Base-by-base conservation (phyloP, 495 filamentous ascomycete genomes). In the Aspergillus bridgeri region DNA sequence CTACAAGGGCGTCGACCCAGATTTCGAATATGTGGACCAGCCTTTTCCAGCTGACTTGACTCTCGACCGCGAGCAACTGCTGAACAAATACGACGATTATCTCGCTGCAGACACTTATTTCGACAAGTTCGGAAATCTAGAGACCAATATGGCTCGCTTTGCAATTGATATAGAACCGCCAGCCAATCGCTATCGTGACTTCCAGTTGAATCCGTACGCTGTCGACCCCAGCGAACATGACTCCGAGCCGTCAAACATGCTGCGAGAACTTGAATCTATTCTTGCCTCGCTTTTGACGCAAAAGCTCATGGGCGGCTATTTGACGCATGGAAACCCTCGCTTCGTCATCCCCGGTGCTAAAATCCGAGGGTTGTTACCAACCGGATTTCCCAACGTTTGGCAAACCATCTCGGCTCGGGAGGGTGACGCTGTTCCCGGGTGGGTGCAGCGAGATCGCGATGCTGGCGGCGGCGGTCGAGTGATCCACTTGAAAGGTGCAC, bases 341-440 rank as follows among this genome's bases (percentile, higher is more conserved):
- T 95, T 96, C 59, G 92, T 91, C 5, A 87, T 97, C 38, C 82
- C 89, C 24, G 92, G 94, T 6, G 83, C 90, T 17, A 89, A 89
- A 64, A 72, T 80, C 51, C 83, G 75, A 1, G 80, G 81, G 2
- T 80, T 83, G 1, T 64, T 89, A 48, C 79, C 81, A 5, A 86
- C 82, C 1, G 85, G 85, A 1, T 88, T 86, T 64, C 85, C 85
- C 13, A 80, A 77, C 55, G 72, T 82, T 0, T 88, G 83, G 84
- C 72, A 78, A 33, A 81, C 80, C 0, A 77, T 87, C n/a, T 75
- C 60, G 24, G 60, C 65, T 0, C 79, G 74, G 25, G 75, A 78
- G 42, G 63, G 68, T 9, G 69, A 73, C 9, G 71, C 77, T 56
- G 81, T 86, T 9, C 82, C 83, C 2, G 83, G 82, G 3, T 86